Conservation (phyloP, 352 stramenopile species). For the Globisporangium spiculum region DNA sequence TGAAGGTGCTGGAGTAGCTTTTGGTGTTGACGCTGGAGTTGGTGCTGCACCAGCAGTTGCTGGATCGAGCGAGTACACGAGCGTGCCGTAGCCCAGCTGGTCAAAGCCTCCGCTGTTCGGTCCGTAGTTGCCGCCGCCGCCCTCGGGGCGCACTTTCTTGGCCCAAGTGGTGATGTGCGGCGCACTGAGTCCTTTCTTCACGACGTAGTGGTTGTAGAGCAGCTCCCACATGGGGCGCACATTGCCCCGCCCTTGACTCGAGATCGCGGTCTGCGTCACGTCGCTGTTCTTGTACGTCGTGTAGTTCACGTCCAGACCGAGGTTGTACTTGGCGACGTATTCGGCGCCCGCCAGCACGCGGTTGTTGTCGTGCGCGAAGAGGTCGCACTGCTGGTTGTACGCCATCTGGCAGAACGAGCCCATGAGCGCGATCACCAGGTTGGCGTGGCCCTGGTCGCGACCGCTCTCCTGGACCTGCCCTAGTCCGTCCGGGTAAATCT, state of each 20-base stretch:
- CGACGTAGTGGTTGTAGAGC: slow-evolving; percentile 23
- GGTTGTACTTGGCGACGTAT: slow-evolving; percentile 24
- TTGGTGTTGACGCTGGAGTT: background rate
- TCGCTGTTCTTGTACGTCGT: slow-evolving; percentile 23
- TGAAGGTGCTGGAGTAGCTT: too few relatives aligned
- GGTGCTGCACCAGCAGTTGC: background rate
- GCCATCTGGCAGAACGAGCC: slow-evolving; percentile 22
- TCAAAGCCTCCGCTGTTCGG: slow-evolving; percentile 22
- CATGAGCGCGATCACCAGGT: slow-evolving; percentile 17
- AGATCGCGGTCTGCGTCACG: slow-evolving; percentile 20
- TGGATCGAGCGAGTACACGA: slow-evolving; percentile 16
- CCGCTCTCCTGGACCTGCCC: slow-evolving; percentile 23
- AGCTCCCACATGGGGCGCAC: slow-evolving; percentile 19
- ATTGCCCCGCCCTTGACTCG: slow-evolving; percentile 1
- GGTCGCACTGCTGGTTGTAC: slow-evolving; percentile 19
- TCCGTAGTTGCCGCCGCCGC: slow-evolving; percentile 22
- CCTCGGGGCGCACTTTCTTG: slow-evolving; percentile 14
- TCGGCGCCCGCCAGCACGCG: slow-evolving; percentile 20
- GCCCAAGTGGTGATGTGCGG: slow-evolving; percentile 15
- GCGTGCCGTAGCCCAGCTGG: slow-evolving; percentile 22
- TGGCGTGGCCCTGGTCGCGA: slow-evolving; percentile 21
- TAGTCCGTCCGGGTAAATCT: slow-evolving; percentile 16
- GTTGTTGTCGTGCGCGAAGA: slow-evolving; percentile 23
- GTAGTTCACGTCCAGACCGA: slow-evolving; percentile 17
- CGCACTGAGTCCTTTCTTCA: slow-evolving; percentile 15